Base-by-base conservation (phyloP, 2,329 filamentous ascomycete species). In the Colletotrichum sp. region DNA sequence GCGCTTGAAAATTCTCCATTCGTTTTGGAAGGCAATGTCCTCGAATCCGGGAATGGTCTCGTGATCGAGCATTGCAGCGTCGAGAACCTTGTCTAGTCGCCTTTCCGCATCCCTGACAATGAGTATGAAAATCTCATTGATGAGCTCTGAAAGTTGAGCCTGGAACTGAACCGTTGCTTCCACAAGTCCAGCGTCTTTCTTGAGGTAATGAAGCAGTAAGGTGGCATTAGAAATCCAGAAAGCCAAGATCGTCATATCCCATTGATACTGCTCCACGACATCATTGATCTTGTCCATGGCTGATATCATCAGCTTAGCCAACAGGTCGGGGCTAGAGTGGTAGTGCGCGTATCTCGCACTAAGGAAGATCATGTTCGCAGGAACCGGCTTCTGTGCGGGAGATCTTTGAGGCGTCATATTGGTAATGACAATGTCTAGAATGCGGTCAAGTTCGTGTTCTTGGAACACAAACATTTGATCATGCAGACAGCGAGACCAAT, bases 401-500 rank as follows among this genome's bases (percentile, higher is more conserved):
- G 96, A 98, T 80, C 97, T 91, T 86, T 98, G 96, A 2, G 97
- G 97, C 1, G 95, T 98, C 97, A 99, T 99, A 81, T 97, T 96
- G 77, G 96, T 99, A 82, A 99, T 98, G 82, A 99, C 93, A 71
- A 99, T 97, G 82, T 98, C 95, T 79, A 99, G 90, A 81, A 99
- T 98, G 75, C 94, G 93, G 75, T 96, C 94, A 68, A 99, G 90
- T 82, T 99, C 96, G 82, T 92, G 94, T 80, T 99, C 96, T 84
- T 99, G 97, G 83, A 99, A 99, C 49, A 99, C 97, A 83, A 99
- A 99, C 97, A 99, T 99, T 84, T 99, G 97, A 83, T 99, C 97
- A 83, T 98, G 95, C 64, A 98, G 89, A 84, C 97, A 99, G 80
- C 95, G 91, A 78, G 94, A 94, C 97, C 97, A 99, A 76, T 98